Evolutionary conservation across 2,329 filamentous ascomycete genomes (phyloP).

Genomic region (Mollisia scopiformis): DNA sequence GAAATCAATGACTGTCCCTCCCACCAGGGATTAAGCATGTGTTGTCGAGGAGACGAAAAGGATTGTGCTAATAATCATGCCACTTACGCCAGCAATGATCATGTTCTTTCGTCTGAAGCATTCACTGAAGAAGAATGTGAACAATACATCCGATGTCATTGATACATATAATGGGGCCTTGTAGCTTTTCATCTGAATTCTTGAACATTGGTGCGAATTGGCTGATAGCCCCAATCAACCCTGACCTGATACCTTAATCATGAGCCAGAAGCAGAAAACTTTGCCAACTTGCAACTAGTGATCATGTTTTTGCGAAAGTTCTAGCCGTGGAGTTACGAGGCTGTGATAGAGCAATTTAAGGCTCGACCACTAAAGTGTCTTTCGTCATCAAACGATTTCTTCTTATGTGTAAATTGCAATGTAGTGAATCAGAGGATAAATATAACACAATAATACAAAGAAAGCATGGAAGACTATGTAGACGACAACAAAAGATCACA

Average conservation of each 20-base stretch:
- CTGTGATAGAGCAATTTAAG: slow-evolving; percentile 18
- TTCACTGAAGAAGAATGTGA: slow-evolving; percentile 42
- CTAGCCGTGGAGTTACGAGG: background rate
- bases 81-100: slow-evolving; percentile 43
- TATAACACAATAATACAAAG: background rate
- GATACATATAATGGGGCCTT: slow-evolving; percentile 40
- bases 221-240: slow-evolving; percentile 43
- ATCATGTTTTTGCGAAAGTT: background rate
- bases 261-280: slow-evolving; percentile 40
- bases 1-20: slow-evolving; percentile 48
- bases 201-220: slow-evolving; percentile 43
- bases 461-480: background rate
- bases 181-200: slow-evolving; percentile 40
- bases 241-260: slow-evolving; percentile 40
- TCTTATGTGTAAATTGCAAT: background rate
- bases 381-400: slow-evolving; percentile 3
- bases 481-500: too few relatives aligned
- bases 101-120: slow-evolving; percentile 45
- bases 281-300: slow-evolving; percentile 34
- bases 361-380: slow-evolving; percentile 9
- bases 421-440: too few relatives aligned
- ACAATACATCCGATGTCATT: slow-evolving; percentile 41
- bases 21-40: slow-evolving; percentile 47
- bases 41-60: slow-evolving; percentile 44
- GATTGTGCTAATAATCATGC: slow-evolving; percentile 48